Evolutionary conservation across 73 alveolate genomes (phyloP).

Genomic region (Diophrys sp.): DNA sequence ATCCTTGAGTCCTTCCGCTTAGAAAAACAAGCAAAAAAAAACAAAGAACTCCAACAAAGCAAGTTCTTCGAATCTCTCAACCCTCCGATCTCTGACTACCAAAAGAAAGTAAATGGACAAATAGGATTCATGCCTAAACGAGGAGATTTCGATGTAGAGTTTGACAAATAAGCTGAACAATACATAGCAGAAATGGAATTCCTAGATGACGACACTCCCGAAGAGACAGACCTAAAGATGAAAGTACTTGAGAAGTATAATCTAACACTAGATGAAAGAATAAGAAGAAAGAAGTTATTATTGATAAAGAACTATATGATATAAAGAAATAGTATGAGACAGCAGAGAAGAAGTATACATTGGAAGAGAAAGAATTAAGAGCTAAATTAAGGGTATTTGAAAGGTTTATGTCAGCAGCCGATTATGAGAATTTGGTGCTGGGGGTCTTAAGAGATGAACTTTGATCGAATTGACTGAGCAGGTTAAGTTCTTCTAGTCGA

Average conservation of each 20-base stretch:
- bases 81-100: too few species aligned
- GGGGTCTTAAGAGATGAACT: slow-evolving; percentile 64
- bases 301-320: slow-evolving; percentile 92
- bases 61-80: too few species aligned
- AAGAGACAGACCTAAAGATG: slow-evolving; percentile 82
- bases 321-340: slow-evolving; percentile 55
- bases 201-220: slow-evolving; percentile 90
- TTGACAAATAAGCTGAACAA: slow-evolving; percentile 94
- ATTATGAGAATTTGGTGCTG: slow-evolving; percentile 69
- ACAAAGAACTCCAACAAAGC: background rate
- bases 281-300: slow-evolving; percentile 91
- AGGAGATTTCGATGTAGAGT: slow-evolving; percentile 96
- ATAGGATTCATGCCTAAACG: slow-evolving; percentile 97
- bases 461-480: slow-evolving; percentile 71
- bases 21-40: background rate
- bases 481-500: slow-evolving; percentile 46
- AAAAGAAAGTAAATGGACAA: slow-evolving; percentile 78
- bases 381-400: slow-evolving; percentile 80
- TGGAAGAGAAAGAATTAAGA: slow-evolving; percentile 57
- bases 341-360: slow-evolving; percentile 59
- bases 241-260: slow-evolving; percentile 89
- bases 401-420: slow-evolving; percentile 72
- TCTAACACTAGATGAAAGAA: slow-evolving; percentile 93
- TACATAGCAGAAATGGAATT: slow-evolving; percentile 94
- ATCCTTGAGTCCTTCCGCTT: background rate